A percentile compares a stretch with the other conserved stretches of the same genome.
These are phyloP conservation scores for Penicillium palitans DNA, from an alignment of 2,329 filamentous ascomycete genomes.

Conservation along the genomic window DNA sequence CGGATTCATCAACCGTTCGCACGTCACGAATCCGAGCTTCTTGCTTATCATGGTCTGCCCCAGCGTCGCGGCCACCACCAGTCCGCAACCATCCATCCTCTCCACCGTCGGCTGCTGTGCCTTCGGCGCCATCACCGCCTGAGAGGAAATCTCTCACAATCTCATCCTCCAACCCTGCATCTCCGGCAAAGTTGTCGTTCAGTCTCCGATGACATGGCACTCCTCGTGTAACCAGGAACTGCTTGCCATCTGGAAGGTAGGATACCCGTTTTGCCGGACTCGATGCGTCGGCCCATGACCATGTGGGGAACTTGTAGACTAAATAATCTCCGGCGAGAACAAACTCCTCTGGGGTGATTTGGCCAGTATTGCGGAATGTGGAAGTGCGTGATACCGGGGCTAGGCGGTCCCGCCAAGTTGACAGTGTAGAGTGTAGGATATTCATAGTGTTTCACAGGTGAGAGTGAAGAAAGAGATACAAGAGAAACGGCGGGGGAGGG, in stretches of 20 bases:
- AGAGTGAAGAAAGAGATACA: slow-evolving; percentile 3
- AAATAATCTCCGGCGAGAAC: slow-evolving; percentile 94
- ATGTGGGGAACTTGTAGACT: slow-evolving; percentile 98
- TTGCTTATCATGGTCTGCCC: slow-evolving; percentile 59
- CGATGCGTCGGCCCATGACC: slow-evolving; percentile 92
- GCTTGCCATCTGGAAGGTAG: slow-evolving; percentile 84
- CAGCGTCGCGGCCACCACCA: slow-evolving; percentile 63
- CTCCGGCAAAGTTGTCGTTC: slow-evolving; percentile 89
- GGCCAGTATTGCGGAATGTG: slow-evolving; percentile 88
- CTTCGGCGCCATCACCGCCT: slow-evolving; percentile 46
- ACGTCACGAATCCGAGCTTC: slow-evolving; percentile 78
- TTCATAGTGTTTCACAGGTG: slow-evolving; percentile 62
- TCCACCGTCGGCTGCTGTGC: slow-evolving; percentile 70
- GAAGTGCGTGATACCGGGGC: slow-evolving; percentile 86
- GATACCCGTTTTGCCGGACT: slow-evolving; percentile 73
- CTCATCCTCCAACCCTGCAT: slow-evolving; percentile 81
- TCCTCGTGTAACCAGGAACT: slow-evolving; percentile 91
- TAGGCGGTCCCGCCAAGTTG: slow-evolving; percentile 87
- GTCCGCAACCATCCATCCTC: slow-evolving; percentile 93
- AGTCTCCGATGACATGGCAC: slow-evolving; percentile 91
- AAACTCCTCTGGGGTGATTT: slow-evolving; percentile 98
- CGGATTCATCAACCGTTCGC: slow-evolving; percentile 82
- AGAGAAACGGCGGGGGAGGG: slow-evolving; percentile 7
- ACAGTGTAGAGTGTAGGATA: slow-evolving; percentile 87
- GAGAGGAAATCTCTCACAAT: slow-evolving; percentile 76